These are phyloP conservation scores for Setaria viridis DNA, from an alignment of 202 grass and related monocot species.

Conservation along the genomic window DNA sequence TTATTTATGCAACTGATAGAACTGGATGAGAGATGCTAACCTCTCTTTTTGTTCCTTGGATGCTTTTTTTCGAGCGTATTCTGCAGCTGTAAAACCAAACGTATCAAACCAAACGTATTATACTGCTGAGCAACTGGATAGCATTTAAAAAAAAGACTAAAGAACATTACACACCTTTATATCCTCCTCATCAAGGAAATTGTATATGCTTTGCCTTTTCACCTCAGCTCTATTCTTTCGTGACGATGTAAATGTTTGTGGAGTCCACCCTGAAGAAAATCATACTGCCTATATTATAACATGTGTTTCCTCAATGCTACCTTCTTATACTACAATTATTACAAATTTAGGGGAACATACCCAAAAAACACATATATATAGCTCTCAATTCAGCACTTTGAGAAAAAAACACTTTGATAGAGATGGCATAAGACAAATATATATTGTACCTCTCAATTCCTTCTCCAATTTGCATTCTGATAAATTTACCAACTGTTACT, in stretches of 20 bases:
- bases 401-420: no score
- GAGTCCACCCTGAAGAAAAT: conserved; percentile 76
- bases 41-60: conserved; percentile 88
- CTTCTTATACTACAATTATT: conserved; percentile 13
- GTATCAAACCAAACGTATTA: conserved; percentile 50
- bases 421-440: no score
- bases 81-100: conserved; percentile 91
- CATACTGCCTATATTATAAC: conserved; percentile 9
- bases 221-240: conserved; percentile 86
- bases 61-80: conserved; percentile 78
- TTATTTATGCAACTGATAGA: background rate
- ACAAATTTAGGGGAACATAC: conserved; percentile 47
- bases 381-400: no score
- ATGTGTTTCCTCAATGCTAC: conserved; percentile 8
- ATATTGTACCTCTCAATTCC: no score
- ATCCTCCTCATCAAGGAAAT: conserved; percentile 94
- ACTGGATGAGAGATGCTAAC: conserved; percentile 46
- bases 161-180: conserved; percentile 68
- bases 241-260: conserved; percentile 90
- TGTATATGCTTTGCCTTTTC: conserved; percentile 88
- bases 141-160: background rate
- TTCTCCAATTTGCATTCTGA: no score
- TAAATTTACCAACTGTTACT: no score
- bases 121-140: conserved; percentile 59
- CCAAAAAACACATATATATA: background rate